Conservation (phyloP, 768 basidiomycete genomes). For the Kwoniella mangroviensis region DNA sequence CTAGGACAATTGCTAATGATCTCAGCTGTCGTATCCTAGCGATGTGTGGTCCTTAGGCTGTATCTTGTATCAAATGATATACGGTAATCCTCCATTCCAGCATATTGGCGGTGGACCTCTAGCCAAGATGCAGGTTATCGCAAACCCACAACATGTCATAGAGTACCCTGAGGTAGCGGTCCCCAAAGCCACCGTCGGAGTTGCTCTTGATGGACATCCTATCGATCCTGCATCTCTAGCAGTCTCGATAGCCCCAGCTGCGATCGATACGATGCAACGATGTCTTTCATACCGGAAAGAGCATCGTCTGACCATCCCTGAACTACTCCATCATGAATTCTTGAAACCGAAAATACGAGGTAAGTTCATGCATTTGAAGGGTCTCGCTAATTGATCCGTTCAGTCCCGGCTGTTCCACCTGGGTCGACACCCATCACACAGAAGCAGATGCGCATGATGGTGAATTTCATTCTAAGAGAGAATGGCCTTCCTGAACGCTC, state of each 20-base stretch:
- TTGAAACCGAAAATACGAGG: constrained; percentile 57
- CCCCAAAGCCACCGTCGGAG: constrained; percentile 48
- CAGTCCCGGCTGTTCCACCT: constrained; percentile 30
- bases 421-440: constrained; percentile 45
- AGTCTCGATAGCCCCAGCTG: constrained; percentile 70
- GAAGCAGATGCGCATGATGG: constrained; percentile 45
- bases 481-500: constrained; percentile 30
- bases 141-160: constrained; percentile 74
- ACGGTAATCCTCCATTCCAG: constrained; percentile 90
- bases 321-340: constrained; percentile 82
- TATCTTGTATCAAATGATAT: constrained; percentile 98
- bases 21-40: constrained; percentile 78
- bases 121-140: constrained; percentile 92
- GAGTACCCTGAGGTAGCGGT: constrained; percentile 69
- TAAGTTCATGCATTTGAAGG: constrained; percentile 8
- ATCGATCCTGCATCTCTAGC: constrained; percentile 70
- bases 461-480: constrained; percentile 42
- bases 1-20: background rate
- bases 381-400: background rate
- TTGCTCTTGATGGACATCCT: constrained; percentile 56
- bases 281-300: constrained; percentile 82
- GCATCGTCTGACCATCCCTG: constrained; percentile 82
- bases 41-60: constrained; percentile 98
- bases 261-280: constrained; percentile 80
- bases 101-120: constrained; percentile 68